These are phyloP conservation scores for Eucalyptus fibrosa DNA, from an alignment of 345 rosid species.

Conservation along the genomic window DNA sequence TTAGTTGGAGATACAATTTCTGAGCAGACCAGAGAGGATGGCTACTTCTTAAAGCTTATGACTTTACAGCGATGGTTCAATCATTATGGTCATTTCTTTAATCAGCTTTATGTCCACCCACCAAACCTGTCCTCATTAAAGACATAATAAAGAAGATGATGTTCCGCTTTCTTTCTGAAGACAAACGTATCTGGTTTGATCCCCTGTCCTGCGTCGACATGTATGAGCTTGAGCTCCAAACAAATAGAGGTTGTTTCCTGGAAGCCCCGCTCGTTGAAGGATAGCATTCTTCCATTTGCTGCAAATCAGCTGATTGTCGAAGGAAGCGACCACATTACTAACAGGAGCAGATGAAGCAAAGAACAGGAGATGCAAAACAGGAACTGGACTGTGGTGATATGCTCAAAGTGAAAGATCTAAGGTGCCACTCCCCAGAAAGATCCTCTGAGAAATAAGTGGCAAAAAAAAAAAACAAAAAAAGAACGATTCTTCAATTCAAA, in stretches of 20 bases:
- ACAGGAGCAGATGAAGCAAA: background rate
- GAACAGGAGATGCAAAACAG: background rate
- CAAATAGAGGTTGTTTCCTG: background rate
- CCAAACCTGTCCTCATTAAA: background rate
- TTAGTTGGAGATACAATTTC: background rate
- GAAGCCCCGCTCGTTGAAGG: background rate
- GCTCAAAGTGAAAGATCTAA: background rate
- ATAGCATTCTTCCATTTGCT: background rate
- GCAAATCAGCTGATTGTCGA: background rate
- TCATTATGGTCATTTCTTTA: background rate
- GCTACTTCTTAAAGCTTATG: background rate
- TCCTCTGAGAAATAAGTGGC: background rate
- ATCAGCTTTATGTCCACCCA: background rate
- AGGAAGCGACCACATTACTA: background rate
- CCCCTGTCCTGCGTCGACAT: background rate
- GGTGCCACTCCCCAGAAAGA: background rate
- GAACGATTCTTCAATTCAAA: background rate
- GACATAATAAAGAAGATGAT: background rate
- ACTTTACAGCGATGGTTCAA: constrained; percentile 1
- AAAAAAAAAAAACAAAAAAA: too few relatives aligned
- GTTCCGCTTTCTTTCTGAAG: background rate
- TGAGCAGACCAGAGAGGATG: background rate
- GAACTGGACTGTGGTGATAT: background rate
- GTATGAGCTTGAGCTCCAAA: background rate
- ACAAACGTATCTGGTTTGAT: background rate